Evolutionary conservation across 257 asterid species (phyloP).

Genomic region (Vinca minor): DNA sequence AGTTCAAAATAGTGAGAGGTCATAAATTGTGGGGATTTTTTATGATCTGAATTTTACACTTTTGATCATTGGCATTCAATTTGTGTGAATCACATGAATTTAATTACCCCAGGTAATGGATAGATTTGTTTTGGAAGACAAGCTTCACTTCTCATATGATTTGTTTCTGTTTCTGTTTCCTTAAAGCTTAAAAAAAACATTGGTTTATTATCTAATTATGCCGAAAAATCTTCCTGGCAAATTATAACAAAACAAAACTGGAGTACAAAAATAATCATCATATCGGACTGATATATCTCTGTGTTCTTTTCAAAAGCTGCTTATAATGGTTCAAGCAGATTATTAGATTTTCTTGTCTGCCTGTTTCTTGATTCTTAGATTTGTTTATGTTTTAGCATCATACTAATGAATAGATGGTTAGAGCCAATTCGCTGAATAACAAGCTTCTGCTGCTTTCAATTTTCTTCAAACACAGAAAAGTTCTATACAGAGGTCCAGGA

Average conservation of each 20-base stretch:
- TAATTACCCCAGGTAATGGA: not conserved
- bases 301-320: not conserved
- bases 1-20: not conserved
- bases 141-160: not conserved
- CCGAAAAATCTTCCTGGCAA: too few species aligned
- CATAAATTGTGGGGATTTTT: not conserved
- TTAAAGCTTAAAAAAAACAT: too few species aligned
- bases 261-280: too few species aligned
- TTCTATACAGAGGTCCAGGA: conserved; percentile 94
- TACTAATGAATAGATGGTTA: not conserved
- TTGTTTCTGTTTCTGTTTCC: too few species aligned
- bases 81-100: not conserved
- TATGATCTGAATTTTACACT: not conserved
- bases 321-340: not conserved
- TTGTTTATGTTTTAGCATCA: not conserved
- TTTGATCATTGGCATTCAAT: not conserved
- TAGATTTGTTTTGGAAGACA: not conserved
- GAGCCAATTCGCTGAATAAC: not conserved
- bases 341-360: not conserved
- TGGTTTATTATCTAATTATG: too few species aligned
- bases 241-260: too few species aligned
- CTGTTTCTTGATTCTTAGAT: not conserved
- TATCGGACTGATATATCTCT: not conserved
- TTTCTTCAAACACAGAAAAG: conserved; percentile 73
- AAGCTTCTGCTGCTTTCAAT: conserved; percentile 11